These are phyloP conservation scores for Triangularia setosa DNA, from an alignment of 2,329 filamentous ascomycete genomes.

Conservation along the genomic window DNA sequence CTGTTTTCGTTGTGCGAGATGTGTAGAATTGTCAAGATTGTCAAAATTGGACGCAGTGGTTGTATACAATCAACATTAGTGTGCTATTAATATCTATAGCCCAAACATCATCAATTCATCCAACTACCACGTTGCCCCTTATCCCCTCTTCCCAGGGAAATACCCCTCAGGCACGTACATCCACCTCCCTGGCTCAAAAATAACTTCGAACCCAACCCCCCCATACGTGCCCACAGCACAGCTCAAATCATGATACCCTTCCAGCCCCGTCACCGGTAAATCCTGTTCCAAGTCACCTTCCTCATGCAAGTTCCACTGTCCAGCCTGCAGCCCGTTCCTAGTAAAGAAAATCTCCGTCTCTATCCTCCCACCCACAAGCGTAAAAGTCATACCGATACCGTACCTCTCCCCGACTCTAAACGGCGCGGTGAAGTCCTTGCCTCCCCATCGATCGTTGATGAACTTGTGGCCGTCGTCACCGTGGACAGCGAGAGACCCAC, in stretches of 20 bases:
- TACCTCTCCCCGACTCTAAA: constrained; percentile 64
- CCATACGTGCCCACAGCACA: constrained; percentile 69
- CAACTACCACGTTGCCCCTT: not conserved
- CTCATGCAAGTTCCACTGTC: constrained; percentile 70
- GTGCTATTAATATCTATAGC: not conserved
- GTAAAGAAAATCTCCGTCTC: constrained; percentile 67
- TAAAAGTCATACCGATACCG: constrained; percentile 67
- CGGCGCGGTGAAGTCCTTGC: constrained; percentile 60
- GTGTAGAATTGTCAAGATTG: no score
- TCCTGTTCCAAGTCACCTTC: constrained; percentile 63
- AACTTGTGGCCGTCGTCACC: constrained; percentile 75
- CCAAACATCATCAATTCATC: not conserved
- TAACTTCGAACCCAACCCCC: constrained; percentile 62
- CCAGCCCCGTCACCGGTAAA: constrained; percentile 60
- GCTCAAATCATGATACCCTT: constrained; percentile 67
- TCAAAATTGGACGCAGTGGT: not conserved
- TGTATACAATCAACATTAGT: not conserved
- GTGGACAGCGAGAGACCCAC: constrained; percentile 71
- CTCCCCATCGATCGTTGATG: constrained; percentile 71
- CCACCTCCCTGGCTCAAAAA: constrained; percentile 59
- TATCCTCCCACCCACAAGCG: constrained; percentile 31
- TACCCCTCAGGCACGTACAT: constrained; percentile 39
- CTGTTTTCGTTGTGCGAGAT: not conserved
- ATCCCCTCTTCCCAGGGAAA: not conserved
- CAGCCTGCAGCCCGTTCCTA: constrained; percentile 55